Conservation (phyloP, 345 rosid species). For the Rhodamnia rubescens region DNA sequence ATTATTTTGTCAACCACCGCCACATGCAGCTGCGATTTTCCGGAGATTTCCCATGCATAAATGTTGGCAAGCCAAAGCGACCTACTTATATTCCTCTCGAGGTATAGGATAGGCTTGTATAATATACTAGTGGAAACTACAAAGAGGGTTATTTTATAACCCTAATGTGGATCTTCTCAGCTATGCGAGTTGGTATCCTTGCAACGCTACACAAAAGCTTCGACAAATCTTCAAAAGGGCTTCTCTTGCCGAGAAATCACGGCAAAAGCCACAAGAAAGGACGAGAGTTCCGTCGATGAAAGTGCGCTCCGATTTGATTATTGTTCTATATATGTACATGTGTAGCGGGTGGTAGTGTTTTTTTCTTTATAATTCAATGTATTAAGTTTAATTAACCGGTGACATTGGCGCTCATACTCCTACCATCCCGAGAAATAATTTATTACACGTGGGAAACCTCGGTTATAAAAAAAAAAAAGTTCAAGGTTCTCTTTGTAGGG, state of each 20-base stretch:
- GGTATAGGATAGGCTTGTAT: neutral
- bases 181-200: slow-evolving; percentile 37
- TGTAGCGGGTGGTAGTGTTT: neutral
- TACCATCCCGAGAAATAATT: no score
- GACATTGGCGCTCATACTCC: no score
- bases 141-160: neutral
- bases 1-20: slow-evolving; percentile 31
- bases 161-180: slow-evolving; percentile 2
- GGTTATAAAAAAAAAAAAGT: no score
- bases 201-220: slow-evolving; percentile 36
- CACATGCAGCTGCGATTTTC: slow-evolving; percentile 19
- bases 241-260: slow-evolving; percentile 32
- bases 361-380: neutral
- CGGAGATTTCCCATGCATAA: slow-evolving; percentile 51
- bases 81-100: slow-evolving; percentile 42
- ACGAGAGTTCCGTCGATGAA: slow-evolving; percentile 24
- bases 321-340: neutral
- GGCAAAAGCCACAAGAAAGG: slow-evolving; percentile 43
- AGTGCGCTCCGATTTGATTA: neutral
- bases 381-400: no score
- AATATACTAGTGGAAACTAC: neutral
- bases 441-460: no score
- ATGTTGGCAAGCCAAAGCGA: slow-evolving; percentile 73
- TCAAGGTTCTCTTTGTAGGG: slow-evolving; percentile 10
- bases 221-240: slow-evolving; percentile 23